phyloP scores from a whole-genome alignment of 1,284 basidiomycete species.

The Naganishia cerealis region DNA sequence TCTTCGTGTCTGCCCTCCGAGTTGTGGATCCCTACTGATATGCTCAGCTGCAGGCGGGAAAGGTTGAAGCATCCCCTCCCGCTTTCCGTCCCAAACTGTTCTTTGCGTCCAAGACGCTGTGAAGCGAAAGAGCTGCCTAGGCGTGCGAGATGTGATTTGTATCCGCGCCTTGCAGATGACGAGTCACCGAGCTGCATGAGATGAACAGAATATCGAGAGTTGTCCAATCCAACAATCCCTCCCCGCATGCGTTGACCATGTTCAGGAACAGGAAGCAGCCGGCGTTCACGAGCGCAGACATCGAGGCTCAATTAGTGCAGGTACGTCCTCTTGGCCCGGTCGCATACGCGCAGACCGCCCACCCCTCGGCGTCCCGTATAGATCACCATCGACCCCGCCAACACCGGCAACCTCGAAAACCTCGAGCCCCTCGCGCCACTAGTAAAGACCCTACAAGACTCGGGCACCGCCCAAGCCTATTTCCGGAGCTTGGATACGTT shows the following conservation, averaged over 20 bases:
- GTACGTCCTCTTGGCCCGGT: conserved; percentile 36
- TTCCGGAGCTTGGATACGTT: conserved; percentile 80
- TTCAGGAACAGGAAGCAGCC: conserved; percentile 39
- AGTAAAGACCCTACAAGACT: conserved; percentile 87
- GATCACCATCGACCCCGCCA: conserved; percentile 50
- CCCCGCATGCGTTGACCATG: conserved; percentile 7
- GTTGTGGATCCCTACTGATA: too few species aligned
- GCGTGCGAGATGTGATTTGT: background rate
- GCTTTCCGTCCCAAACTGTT: too few species aligned
- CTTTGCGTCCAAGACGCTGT: too few species aligned
- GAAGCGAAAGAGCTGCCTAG: too few species aligned
- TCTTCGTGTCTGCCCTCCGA: too few species aligned
- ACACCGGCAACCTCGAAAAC: conserved; percentile 62
- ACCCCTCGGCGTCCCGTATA: conserved; percentile 29
- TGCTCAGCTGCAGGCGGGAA: too few species aligned
- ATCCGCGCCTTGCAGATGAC: conserved; percentile 12
- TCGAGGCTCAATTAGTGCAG: conserved; percentile 53
- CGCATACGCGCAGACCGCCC: background rate
- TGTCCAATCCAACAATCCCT: background rate
- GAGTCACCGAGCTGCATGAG: conserved; percentile 1
- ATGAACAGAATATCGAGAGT: background rate
- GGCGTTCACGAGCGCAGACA: conserved; percentile 51
- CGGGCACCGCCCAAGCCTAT: conserved; percentile 85
- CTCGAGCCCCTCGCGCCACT: conserved; percentile 88
- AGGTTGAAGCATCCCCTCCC: too few species aligned